A percentile compares a stretch with the other conserved stretches of the same genome.
These are phyloP conservation scores for Paragyromitra xinjiangensis DNA, from an alignment of 495 filamentous ascomycete species.

Conservation along the genomic window DNA sequence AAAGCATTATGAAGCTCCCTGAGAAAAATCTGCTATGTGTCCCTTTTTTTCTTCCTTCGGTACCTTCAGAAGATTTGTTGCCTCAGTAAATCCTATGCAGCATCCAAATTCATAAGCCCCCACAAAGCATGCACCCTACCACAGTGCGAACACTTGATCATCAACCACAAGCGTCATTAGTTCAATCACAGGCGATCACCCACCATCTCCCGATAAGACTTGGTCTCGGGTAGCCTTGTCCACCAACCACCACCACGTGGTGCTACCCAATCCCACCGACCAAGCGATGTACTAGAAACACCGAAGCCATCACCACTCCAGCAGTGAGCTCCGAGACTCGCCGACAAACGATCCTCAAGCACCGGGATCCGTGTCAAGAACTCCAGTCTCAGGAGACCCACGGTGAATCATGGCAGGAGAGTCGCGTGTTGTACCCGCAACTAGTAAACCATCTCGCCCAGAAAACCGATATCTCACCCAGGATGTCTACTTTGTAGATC, in stretches of 20 bases:
- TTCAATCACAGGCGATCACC: conserved; percentile 46
- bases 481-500: conserved; percentile 6
- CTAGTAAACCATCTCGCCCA: not conserved
- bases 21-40: not conserved
- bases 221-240: conserved; percentile 17
- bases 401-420: conserved; percentile 24
- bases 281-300: conserved; percentile 21
- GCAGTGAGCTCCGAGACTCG: conserved; percentile 34
- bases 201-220: conserved; percentile 24
- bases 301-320: conserved; percentile 36
- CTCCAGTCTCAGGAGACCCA: conserved; percentile 25
- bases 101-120: not conserved
- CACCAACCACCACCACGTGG: conserved; percentile 33
- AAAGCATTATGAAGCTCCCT: not conserved
- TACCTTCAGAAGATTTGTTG: conserved; percentile 10
- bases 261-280: conserved; percentile 26
- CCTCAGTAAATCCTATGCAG: not conserved
- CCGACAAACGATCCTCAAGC: conserved; percentile 7
- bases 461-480: conserved; percentile 16
- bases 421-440: conserved; percentile 16
- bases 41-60: not conserved
- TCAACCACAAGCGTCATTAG: conserved; percentile 21
- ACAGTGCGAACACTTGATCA: not conserved
- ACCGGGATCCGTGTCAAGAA: conserved; percentile 9
- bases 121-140: conserved; percentile 5